Base-by-base conservation (phyloP, 441 rosid genomes). In the Populus hybrid region DNA sequence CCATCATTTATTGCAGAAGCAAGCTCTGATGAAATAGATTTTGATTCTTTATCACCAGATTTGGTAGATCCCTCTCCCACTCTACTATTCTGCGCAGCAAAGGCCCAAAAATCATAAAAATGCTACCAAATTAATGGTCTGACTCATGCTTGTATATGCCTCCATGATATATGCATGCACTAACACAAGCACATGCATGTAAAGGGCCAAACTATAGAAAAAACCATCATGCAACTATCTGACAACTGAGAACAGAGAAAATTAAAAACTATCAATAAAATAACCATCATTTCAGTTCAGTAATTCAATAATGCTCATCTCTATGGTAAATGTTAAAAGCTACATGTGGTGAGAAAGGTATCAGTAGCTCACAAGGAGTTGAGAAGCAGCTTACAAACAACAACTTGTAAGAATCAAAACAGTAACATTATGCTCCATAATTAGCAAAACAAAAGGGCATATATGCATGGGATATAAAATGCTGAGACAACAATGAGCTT, bases 1-100 rank as follows among this genome's bases (percentile, higher is more conserved):
- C 98, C 99, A 71, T 92, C 99, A 79, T 94, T 90, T 82, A 92
- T 96, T 72, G 93, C 82, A 76, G 89, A 86, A 80, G 97, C 99
- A 78, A 89, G 89, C 86, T 94, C 98, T 68, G 81, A 87, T 28
- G 99, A 86, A 35, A 95, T 85, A 65, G 87, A 75, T 70, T 88
- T 83, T 34, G 92, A 85, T 80, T 82, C 88, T 72, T 87, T 84
- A 42, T 82, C 84, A 72, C 82, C 84, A 53, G 67, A 72, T 79
- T 81, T 85, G 76, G 85, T 85, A 79, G 86, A 78, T 80, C 85
- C 89, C 80, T 85, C 93, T 79, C 82, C 82, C 32, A 78, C 74
- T 74, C 84, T 87, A 79, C 83, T 90, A 91, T 92, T 92, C 99
- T 96, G 97, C 84, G 85, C 36, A 83, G 77, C 78, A 82, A 40